Conservation (phyloP, 768 basidiomycete species). For the Mycena belliarum region DNA sequence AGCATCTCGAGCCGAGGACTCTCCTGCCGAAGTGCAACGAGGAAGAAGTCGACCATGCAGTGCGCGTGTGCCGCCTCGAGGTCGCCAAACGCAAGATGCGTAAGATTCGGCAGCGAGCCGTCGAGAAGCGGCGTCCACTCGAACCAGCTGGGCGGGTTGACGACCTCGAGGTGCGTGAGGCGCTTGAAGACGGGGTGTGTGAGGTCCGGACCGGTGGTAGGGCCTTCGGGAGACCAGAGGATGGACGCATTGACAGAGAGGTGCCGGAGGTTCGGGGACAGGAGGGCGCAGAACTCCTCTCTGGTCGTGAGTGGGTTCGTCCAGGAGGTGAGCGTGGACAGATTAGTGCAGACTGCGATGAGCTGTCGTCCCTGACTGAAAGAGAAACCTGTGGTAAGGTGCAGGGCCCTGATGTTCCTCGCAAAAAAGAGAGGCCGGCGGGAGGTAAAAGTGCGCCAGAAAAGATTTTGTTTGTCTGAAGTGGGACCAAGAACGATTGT, state of each 20-base stretch:
- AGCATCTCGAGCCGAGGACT: slow-evolving; percentile 25
- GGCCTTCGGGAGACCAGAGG: slow-evolving; percentile 3
- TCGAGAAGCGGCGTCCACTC: slow-evolving; percentile 29
- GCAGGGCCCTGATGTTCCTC: slow-evolving; percentile 28
- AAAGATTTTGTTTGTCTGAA: slow-evolving; percentile 21
- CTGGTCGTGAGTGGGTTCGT: slow-evolving; percentile 18
- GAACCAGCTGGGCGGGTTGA: slow-evolving; percentile 26
- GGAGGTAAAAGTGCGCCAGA: slow-evolving; percentile 31
- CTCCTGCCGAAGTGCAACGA: slow-evolving; percentile 19
- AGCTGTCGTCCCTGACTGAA: slow-evolving; percentile 24
- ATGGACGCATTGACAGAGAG: slow-evolving; percentile 12
- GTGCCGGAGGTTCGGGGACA: slow-evolving; percentile 5
- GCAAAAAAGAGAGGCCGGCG: slow-evolving; percentile 31
- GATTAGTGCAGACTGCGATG: slow-evolving; percentile 28
- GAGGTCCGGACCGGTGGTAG: background rate
- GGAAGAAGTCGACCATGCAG: slow-evolving; percentile 24
- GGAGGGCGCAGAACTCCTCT: slow-evolving; percentile 3
- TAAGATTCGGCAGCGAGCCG: slow-evolving; percentile 29
- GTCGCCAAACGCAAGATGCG: slow-evolving; percentile 34
- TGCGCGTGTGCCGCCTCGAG: slow-evolving; percentile 20
- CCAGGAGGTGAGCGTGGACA: slow-evolving; percentile 30
- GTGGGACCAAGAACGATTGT: slow-evolving; percentile 30
- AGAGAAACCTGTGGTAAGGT: slow-evolving; percentile 27
- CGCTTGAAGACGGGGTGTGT: slow-evolving; percentile 15
- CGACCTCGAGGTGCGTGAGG: slow-evolving; percentile 22